Percentiles rank a stretch among this genome's conserved stretches.
These are phyloP conservation scores for Allantophomopsis lycopodina DNA, from an alignment of 2,329 filamentous ascomycete genomes.

Conservation along the genomic window DNA sequence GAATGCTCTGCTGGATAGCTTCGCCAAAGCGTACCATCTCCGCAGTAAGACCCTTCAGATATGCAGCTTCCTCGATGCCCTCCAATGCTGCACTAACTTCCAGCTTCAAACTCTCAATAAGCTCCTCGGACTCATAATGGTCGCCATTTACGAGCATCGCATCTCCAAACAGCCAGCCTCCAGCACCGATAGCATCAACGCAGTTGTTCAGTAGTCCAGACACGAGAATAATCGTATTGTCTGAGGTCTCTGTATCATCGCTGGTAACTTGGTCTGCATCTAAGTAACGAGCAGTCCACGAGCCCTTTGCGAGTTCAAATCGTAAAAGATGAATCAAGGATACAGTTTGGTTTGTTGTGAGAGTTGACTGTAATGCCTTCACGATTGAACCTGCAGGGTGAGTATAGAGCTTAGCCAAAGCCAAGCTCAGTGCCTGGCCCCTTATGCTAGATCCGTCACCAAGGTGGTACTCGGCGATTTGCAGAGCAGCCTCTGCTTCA, in stretches of 20 bases:
- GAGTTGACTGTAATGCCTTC: conserved; percentile 45
- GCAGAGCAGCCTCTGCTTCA: conserved; percentile 49
- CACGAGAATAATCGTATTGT: conserved; percentile 58
- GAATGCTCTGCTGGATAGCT: conserved; percentile 8
- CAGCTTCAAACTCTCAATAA: conserved; percentile 49
- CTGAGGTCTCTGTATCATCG: conserved; percentile 38
- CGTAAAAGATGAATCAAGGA: conserved; percentile 61
- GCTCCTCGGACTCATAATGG: conserved; percentile 40
- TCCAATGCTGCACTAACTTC: conserved; percentile 61
- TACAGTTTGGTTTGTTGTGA: conserved; percentile 54
- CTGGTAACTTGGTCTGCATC: conserved; percentile 35
- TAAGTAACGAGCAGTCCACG: conserved; percentile 62
- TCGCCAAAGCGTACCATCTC: conserved; percentile 52
- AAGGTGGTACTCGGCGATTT: conserved; percentile 53
- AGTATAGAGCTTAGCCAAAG: conserved; percentile 55
- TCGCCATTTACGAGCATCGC: conserved; percentile 31
- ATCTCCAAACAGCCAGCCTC: conserved; percentile 59
- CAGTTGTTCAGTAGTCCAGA: conserved; percentile 59
- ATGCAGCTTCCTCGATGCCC: conserved; percentile 55
- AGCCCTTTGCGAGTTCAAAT: conserved; percentile 58
- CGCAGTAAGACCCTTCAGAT: conserved; percentile 47
- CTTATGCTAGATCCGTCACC: conserved; percentile 49
- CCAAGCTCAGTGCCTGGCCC: conserved; percentile 49
- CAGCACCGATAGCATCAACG: conserved; percentile 61
- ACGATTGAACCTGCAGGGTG: conserved; percentile 48